These are phyloP conservation scores for Zangia roseola DNA, from an alignment of 768 basidiomycete species.

Conservation along the genomic window DNA sequence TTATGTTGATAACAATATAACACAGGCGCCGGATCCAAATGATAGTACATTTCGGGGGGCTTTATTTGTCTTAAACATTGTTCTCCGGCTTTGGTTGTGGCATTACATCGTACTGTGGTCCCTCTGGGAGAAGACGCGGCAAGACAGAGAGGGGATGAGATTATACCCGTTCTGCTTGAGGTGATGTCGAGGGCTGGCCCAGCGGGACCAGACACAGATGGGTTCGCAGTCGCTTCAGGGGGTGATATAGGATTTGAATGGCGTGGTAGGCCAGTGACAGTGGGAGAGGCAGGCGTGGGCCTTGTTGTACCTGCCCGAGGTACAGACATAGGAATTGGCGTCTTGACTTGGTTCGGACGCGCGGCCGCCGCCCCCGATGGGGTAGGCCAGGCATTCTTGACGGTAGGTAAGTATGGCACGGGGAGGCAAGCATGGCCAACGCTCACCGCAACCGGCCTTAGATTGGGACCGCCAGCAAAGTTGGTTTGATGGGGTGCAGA, in stretches of 20 bases:
- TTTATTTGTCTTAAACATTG: conserved; percentile 63
- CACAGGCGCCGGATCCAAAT: conserved; percentile 27
- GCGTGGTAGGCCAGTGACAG: conserved; percentile 22
- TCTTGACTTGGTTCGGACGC: conserved; percentile 20
- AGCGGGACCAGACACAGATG: conserved; percentile 3
- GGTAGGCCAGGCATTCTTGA: background rate
- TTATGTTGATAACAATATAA: conserved; percentile 67
- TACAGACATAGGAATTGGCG: conserved; percentile 33
- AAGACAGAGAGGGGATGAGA: conserved; percentile 18
- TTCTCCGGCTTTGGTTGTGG: conserved; percentile 61
- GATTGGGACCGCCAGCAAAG: conserved; percentile 54
- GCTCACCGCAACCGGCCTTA: conserved; percentile 3
- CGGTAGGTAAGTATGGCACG: background rate
- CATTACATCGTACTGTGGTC: conserved; percentile 50
- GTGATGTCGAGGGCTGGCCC: conserved; percentile 11
- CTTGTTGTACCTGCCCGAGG: conserved; percentile 22
- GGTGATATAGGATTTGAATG: conserved; percentile 33
- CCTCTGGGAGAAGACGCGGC: conserved; percentile 17
- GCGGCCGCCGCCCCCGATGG: background rate
- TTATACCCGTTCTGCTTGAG: conserved; percentile 20
- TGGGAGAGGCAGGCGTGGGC: conserved; percentile 18
- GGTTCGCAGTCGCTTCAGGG: conserved; percentile 4
- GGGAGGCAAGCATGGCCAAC: conserved; percentile 8
- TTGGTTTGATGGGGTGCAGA: conserved; percentile 6
- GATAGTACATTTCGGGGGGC: conserved; percentile 28